A percentile compares a stretch with the other conserved stretches of the same genome.
phyloP scores from a whole-genome alignment of 192 early-diverging fungal species.

The Rhizophagus clarus region DNA sequence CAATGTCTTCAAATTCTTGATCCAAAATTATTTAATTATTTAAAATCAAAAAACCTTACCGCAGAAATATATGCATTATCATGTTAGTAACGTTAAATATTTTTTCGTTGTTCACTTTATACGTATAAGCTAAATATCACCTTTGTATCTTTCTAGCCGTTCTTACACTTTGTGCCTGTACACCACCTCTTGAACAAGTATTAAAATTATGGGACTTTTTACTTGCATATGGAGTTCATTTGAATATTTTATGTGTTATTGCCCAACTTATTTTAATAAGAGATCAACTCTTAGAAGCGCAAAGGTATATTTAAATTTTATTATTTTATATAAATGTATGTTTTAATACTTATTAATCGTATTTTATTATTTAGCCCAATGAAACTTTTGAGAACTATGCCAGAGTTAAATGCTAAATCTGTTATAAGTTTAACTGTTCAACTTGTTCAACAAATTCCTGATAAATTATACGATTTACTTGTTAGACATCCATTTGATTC shows the following conservation, averaged over 20 bases:
- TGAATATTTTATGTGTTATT: constrained; percentile 90
- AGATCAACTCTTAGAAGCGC: constrained; percentile 67
- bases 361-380: constrained; percentile 56
- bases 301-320: constrained; percentile 49
- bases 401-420: constrained; percentile 61
- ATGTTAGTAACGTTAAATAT: constrained; percentile 53
- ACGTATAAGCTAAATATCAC: background rate
- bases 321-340: background rate
- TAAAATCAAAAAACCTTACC: constrained; percentile 70
- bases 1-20: constrained; percentile 77
- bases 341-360: background rate
- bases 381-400: constrained; percentile 69
- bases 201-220: constrained; percentile 92
- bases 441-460: constrained; percentile 61
- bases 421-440: constrained; percentile 59
- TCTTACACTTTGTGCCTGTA: constrained; percentile 88
- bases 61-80: constrained; percentile 89
- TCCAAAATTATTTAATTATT: constrained; percentile 66
- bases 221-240: constrained; percentile 87
- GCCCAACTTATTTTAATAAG: constrained; percentile 80
- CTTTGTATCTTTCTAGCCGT: constrained; percentile 57
- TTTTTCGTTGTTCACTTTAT: constrained; percentile 14
- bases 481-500: constrained; percentile 79
- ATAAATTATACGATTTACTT: constrained; percentile 73
- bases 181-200: constrained; percentile 81